These are phyloP conservation scores for Eutrema salsugineum DNA, from an alignment of 441 rosid species.

Conservation along the genomic window DNA sequence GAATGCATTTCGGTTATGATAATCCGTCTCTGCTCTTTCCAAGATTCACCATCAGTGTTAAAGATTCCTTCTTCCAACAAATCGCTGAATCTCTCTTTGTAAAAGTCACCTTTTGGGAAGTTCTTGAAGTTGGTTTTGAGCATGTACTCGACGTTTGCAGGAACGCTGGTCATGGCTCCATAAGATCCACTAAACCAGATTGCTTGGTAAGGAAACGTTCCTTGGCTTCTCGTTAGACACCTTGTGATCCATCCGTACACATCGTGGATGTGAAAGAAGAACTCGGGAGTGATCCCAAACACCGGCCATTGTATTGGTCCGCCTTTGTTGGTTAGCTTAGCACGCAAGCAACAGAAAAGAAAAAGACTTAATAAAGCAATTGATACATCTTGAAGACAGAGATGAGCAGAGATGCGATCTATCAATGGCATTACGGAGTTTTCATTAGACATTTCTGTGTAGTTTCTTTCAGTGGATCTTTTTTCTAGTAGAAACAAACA, in stretches of 20 bases:
- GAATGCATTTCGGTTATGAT: conserved; percentile 67
- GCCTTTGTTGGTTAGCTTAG: conserved; percentile 44
- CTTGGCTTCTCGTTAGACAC: conserved; percentile 43
- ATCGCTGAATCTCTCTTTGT: conserved; percentile 54
- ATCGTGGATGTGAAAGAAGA: conserved; percentile 31
- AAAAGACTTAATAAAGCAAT: conserved; percentile 46
- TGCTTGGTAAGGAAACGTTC: conserved; percentile 50
- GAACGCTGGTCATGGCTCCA: conserved; percentile 55
- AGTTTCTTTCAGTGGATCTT: not conserved
- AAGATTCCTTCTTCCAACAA: conserved; percentile 74
- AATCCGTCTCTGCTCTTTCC: conserved; percentile 62
- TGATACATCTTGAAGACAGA: conserved; percentile 40
- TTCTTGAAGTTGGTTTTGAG: conserved; percentile 63
- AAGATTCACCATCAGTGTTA: conserved; percentile 51
- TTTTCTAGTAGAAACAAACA: not conserved
- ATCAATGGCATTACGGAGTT: conserved; percentile 10
- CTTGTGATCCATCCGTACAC: conserved; percentile 39
- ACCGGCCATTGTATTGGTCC: conserved; percentile 69
- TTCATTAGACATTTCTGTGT: not conserved
- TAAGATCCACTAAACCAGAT: conserved; percentile 51
- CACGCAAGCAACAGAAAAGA: conserved; percentile 43
- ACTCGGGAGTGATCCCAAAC: conserved; percentile 50
- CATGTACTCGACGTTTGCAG: conserved; percentile 60
- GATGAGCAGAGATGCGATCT: conserved; percentile 28
- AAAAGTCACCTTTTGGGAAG: conserved; percentile 70